Evolutionary conservation across 2,329 filamentous ascomycete genomes (phyloP), one percentile per base, ranked within the genome.

Genomic region (Phoma sp.): DNA sequence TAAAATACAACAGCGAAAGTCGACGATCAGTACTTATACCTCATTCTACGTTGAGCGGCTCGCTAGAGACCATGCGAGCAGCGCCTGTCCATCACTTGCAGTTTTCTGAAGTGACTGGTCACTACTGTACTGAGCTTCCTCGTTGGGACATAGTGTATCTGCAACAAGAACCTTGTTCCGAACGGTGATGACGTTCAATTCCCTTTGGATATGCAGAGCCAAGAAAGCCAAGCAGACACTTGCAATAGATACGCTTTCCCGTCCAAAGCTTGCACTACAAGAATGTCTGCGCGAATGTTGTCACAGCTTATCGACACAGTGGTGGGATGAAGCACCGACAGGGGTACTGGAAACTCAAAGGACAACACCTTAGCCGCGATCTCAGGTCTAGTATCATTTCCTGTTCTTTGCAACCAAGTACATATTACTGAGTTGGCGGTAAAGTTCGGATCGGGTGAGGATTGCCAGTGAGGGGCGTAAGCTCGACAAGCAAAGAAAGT

Each of bases 121-220:
- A 21, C 25, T 29, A 7, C 21, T 30, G 20, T 45, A 57, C 12
- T 26, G 62, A 68, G 61, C 66, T 71, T 63, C 67, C 66, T 67
- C 38, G 23, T 62, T 64, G 18, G 53, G 59, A 53, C 30, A 49
- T 66, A 64, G 57, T 56, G 59, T 47, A 26, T 50, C 58, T 58
- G 60, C 50, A 53, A 56, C 51, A 46, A 30, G 23, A 51, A 37
- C 43, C 21, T 43, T 43, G 46, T 48, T 49, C 40, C 30, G 42
- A 15, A 46, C 47, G 52, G 17, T 55, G 42, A 66, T 66, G 61
- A 64, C 60, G 62, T 53, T 50, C 33, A 56, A 53, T 42, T 42
- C 28, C 39, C 52, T 46, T 34, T 38, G 47, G 42, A 47, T 17
- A 52, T 59, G 47, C 54, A 58, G 9, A 9, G 61, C 64, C 64